Percentiles rank a stretch among this genome's conserved stretches.
phyloP scores from a whole-genome alignment of 306 rosid species.

The Abrus precatorius region DNA sequence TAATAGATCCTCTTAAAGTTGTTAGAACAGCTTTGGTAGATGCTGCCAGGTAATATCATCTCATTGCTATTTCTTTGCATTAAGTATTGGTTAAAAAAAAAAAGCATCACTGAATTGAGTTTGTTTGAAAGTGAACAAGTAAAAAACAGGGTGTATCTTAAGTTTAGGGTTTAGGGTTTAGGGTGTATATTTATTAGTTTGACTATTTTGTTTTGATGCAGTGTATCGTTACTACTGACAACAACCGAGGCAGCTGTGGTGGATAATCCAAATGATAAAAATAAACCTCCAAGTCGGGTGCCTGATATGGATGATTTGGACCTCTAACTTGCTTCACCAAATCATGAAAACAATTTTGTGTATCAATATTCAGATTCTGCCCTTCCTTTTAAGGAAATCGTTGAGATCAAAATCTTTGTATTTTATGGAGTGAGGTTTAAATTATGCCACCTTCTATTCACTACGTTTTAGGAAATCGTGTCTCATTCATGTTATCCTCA shows the following conservation, averaged over 20 bases:
- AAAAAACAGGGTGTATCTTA: not conserved
- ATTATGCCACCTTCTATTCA: constrained; percentile 29
- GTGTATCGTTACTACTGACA: constrained; percentile 83
- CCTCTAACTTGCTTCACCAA: constrained; percentile 47
- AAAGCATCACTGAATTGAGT: not conserved
- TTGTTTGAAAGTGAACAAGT: not conserved
- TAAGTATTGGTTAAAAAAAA: not conserved
- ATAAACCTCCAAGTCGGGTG: constrained; percentile 74
- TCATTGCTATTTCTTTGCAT: not conserved
- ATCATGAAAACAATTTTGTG: constrained; percentile 28
- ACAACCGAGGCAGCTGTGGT: constrained; percentile 85
- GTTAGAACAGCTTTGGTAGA: constrained; percentile 89
- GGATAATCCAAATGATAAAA: constrained; percentile 59
- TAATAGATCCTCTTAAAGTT: constrained; percentile 93
- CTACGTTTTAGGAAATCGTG: not conserved
- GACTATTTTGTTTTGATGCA: constrained; percentile 47
- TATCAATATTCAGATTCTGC: constrained; percentile 20
- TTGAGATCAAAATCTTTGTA: constrained; percentile 14
- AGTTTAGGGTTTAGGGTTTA: not conserved
- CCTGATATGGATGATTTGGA: constrained; percentile 76
- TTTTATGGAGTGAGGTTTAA: constrained; percentile 24
- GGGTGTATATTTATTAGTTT: not conserved
- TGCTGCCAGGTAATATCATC: constrained; percentile 83
- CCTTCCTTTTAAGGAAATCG: constrained; percentile 28
- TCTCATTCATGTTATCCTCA: constrained; percentile 19